Evolutionary conservation across 176 grass and related monocot species (phyloP).

Genomic region (Cenchrus americanus): DNA sequence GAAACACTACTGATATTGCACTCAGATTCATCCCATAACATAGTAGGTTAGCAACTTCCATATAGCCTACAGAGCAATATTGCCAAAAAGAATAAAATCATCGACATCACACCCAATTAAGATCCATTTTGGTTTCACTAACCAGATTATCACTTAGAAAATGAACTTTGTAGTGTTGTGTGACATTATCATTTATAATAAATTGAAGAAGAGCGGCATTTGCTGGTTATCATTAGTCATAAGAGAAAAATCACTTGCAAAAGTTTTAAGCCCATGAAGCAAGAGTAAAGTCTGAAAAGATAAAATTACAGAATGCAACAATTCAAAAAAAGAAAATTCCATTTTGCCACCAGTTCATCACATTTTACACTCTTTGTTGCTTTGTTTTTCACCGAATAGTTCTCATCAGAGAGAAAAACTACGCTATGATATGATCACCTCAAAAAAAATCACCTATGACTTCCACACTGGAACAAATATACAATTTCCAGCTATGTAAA

Average conservation of each 20-base stretch:
- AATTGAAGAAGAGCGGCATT: not conserved
- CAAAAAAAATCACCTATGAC: not conserved
- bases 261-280: not conserved
- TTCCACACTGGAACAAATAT: not conserved
- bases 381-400: conserved; percentile 4
- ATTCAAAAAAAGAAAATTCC: not conserved
- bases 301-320: not conserved
- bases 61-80: not conserved
- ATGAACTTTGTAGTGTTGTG: not conserved
- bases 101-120: too few relatives aligned
- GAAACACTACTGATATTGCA: not conserved
- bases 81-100: conserved; percentile 31
- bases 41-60: not conserved
- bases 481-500: not conserved
- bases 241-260: not conserved
- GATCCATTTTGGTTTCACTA: conserved; percentile 14
- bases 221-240: not conserved
- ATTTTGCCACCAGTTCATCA: not conserved
- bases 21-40: not conserved
- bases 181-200: conserved; percentile 16
- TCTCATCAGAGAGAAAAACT: not conserved
- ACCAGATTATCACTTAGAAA: conserved; percentile 13
- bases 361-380: not conserved
- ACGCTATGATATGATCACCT: not conserved
- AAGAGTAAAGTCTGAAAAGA: not conserved